These are phyloP conservation scores for Cladophialophora chaetospira DNA, from an alignment of 2,329 filamentous ascomycete species.

Conservation along the genomic window DNA sequence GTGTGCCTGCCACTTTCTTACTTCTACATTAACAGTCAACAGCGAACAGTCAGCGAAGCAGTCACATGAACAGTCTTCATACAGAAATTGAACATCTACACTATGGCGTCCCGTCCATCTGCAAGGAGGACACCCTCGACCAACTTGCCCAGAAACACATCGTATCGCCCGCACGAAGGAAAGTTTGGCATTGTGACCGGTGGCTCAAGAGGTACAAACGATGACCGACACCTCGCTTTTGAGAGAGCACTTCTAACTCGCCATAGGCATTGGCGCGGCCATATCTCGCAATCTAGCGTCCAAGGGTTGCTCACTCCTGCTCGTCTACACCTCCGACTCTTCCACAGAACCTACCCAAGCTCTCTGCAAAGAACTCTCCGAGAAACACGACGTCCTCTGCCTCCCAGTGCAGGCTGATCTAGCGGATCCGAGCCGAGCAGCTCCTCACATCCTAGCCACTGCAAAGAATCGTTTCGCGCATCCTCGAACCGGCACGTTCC, in stretches of 20 bases:
- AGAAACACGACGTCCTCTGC: conserved; percentile 61
- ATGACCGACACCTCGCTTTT: background rate
- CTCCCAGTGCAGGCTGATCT: conserved; percentile 70
- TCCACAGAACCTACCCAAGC: conserved; percentile 56
- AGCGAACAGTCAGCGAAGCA: background rate
- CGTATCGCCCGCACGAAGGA: conserved; percentile 59
- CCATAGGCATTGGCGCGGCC: conserved; percentile 72
- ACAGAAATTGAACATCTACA: background rate
- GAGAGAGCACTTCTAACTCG: conserved; percentile 3
- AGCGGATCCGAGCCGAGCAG: conserved; percentile 61
- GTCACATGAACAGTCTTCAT: background rate
- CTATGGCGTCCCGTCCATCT: conserved; percentile 18
- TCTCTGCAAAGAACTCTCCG: conserved; percentile 59
- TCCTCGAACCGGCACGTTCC: conserved; percentile 51
- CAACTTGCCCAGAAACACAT: conserved; percentile 21
- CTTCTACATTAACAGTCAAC: too few relatives aligned
- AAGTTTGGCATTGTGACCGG: conserved; percentile 80
- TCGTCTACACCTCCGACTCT: conserved; percentile 70
- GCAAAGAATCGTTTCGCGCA: conserved; percentile 62
- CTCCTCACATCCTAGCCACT: conserved; percentile 57
- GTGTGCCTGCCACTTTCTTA: too few relatives aligned
- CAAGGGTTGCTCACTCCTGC: conserved; percentile 68
- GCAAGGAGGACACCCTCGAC: conserved; percentile 25
- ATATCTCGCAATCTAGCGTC: conserved; percentile 70
- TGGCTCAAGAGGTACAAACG: conserved; percentile 67